phyloP scores from a whole-genome alignment of 139 green algal genomes.

The Chlamydomonas schloesseri region DNA sequence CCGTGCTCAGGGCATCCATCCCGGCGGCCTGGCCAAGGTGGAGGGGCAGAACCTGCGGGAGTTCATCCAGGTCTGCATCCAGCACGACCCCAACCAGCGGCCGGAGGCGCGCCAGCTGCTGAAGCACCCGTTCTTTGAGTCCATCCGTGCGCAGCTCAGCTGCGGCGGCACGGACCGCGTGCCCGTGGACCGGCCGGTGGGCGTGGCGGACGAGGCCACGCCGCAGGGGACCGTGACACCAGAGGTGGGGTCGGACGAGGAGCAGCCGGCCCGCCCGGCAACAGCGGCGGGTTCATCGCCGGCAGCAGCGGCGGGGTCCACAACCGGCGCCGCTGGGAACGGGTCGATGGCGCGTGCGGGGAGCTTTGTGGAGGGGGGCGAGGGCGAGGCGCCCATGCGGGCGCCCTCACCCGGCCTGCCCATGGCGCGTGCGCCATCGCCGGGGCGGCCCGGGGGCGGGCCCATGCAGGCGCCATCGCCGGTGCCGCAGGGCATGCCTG shows the following conservation, averaged over 20 bases:
- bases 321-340: too few species aligned
- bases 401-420: too few species aligned
- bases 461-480: not conserved
- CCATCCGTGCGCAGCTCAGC: slow-evolving; percentile 63
- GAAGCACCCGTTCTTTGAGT: slow-evolving; percentile 93
- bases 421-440: slow-evolving; percentile 33
- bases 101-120: slow-evolving; percentile 90
- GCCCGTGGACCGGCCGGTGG: slow-evolving; percentile 12
- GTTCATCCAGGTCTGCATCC: slow-evolving; percentile 95
- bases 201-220: too few species aligned
- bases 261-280: not conserved
- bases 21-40: slow-evolving; percentile 86
- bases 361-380: too few species aligned
- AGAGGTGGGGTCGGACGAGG: slow-evolving; percentile 27
- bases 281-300: not conserved
- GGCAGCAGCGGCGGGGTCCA: not conserved
- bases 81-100: slow-evolving; percentile 67
- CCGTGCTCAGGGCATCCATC: slow-evolving; percentile 91
- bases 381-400: too few species aligned
- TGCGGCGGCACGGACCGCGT: slow-evolving; percentile 6
- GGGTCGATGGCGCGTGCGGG: too few species aligned
- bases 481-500: not conserved
- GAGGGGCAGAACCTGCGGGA: slow-evolving; percentile 79
- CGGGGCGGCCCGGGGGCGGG: not conserved
- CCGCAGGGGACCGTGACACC: not conserved